Evolutionary conservation across 176 grass and related monocot species (phyloP).

Genomic region (Cenchrus fungigraminus): DNA sequence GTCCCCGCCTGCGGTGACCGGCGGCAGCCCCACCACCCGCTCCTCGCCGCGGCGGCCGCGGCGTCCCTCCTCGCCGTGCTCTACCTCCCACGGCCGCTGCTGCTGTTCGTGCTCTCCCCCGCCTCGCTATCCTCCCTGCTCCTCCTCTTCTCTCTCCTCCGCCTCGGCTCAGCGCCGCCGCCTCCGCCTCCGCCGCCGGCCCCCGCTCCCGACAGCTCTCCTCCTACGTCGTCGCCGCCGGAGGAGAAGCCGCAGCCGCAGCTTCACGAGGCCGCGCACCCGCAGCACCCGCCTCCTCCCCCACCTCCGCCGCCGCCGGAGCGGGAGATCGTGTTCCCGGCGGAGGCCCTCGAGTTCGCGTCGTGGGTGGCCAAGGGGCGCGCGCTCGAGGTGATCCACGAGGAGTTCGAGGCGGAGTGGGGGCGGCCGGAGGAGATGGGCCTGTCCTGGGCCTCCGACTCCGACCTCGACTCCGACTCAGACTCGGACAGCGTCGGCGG

Average conservation of each 20-base stretch:
- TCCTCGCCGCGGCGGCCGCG: constrained; percentile 49
- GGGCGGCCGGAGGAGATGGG: constrained; percentile 49
- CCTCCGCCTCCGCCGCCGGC: not conserved
- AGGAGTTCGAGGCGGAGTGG: constrained; percentile 74
- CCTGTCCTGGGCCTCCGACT: constrained; percentile 43
- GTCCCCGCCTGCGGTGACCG: not conserved
- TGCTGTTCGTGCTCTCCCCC: constrained; percentile 63
- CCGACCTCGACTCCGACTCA: constrained; percentile 38
- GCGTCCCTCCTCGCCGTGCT: constrained; percentile 68
- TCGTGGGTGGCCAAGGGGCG: constrained; percentile 56
- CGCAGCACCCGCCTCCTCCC: not conserved
- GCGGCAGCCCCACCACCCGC: not conserved
- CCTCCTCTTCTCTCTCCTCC: constrained; percentile 66
- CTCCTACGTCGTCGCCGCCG: not conserved
- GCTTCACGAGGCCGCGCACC: not conserved
- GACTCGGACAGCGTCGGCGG: constrained; percentile 39
- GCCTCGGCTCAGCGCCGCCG: constrained; percentile 52
- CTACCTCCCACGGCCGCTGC: constrained; percentile 70
- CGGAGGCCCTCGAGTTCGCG: constrained; percentile 47
- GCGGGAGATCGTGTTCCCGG: constrained; percentile 31
- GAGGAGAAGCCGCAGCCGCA: not conserved
- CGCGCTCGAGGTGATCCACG: constrained; percentile 80
- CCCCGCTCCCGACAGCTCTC: not conserved
- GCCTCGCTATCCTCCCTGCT: constrained; percentile 64
- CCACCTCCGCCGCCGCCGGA: not conserved